Evolutionary conservation across 805 yeast species (phyloP), one percentile per base, ranked within the genome.

Genomic region (Kodamaea neixiangensis): DNA sequence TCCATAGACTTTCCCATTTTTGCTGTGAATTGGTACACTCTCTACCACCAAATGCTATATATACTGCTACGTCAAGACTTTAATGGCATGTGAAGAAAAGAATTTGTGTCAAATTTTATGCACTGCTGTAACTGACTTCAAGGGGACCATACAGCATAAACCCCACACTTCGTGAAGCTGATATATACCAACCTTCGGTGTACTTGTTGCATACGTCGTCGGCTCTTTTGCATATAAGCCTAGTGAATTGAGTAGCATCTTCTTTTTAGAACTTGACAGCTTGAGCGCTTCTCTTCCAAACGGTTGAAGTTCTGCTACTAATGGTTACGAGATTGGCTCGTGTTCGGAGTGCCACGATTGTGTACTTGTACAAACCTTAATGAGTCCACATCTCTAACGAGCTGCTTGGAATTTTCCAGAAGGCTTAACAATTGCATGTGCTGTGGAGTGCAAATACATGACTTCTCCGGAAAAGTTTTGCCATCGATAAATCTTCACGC

Each of bases 1-100:
- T 55, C 56, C 40, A 49, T 48, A n/a, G 61, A n/a, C 14, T 19
- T 19, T 11, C 44, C 22, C 44, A 40, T 40, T 4, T 11, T 22
- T 4, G 5, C 42, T 39, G 38, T 34, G 6, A 17, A 6, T 15
- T 17, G 2, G 19, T 13, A 3, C 19, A 6, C 39, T 35, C 3
- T 17, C 7, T 4, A 6, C 19, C 7, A 17, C 9, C 39, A 6
- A 3, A 10, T 13, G 9, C 17, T 17, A 15, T 17, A 15, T 35
- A 15, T 35, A 35, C 10, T 10, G 7, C 7, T 35, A 14, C 13
- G 17, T 17, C 38, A 34, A 35, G 7, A 7, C 15, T 7, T 5
- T 25, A 10, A 25, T 25, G 19, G 39, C 39, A 35, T 35, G 39
- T 35, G 39, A 35, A 35, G 13, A 5, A 25, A 25, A 25, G 31